Conservation (phyloP, 345 rosid species). For the Pugionium cornutum region DNA sequence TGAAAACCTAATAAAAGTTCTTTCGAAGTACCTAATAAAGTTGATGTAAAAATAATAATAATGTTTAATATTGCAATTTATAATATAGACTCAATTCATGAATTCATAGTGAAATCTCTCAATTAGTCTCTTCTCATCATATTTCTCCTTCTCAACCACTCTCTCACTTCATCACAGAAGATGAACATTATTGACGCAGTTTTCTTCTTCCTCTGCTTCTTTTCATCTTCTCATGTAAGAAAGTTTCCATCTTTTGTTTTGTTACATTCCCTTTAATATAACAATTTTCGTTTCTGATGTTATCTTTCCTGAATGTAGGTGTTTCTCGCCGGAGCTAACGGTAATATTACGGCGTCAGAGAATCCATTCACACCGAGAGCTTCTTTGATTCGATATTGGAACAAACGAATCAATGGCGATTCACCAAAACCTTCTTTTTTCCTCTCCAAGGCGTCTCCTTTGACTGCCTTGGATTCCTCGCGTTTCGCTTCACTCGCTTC, state of each 20-base stretch:
- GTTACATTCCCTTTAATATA: not conserved
- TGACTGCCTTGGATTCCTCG: slow-evolving; percentile 59
- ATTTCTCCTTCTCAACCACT: slow-evolving; percentile 35
- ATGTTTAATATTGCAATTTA: not conserved
- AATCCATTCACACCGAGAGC: slow-evolving; percentile 78
- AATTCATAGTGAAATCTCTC: slow-evolving; percentile 28
- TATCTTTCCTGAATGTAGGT: slow-evolving; percentile 16
- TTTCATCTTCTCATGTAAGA: slow-evolving; percentile 31
- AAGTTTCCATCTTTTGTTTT: slow-evolving; percentile 13
- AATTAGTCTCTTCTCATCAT: slow-evolving; percentile 32
- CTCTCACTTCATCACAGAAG: slow-evolving; percentile 19
- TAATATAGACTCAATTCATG: slow-evolving; percentile 16
- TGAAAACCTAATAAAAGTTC: slow-evolving; percentile 12
- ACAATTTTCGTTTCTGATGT: not conserved
- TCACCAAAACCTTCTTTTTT: slow-evolving; percentile 61
- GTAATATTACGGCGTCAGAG: slow-evolving; percentile 16
- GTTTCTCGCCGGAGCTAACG: slow-evolving; percentile 32
- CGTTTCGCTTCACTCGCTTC: slow-evolving; percentile 69
- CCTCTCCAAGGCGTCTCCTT: slow-evolving; percentile 77
- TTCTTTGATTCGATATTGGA: slow-evolving; percentile 80
- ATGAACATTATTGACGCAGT: slow-evolving; percentile 30
- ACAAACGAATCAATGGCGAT: slow-evolving; percentile 50
- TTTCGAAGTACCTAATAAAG: slow-evolving; percentile 24
- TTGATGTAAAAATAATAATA: not conserved
- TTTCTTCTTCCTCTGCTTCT: slow-evolving; percentile 20